These are phyloP conservation scores for Ceratocystis cubensis DNA, from an alignment of 2,329 filamentous ascomycete species.

Conservation along the genomic window DNA sequence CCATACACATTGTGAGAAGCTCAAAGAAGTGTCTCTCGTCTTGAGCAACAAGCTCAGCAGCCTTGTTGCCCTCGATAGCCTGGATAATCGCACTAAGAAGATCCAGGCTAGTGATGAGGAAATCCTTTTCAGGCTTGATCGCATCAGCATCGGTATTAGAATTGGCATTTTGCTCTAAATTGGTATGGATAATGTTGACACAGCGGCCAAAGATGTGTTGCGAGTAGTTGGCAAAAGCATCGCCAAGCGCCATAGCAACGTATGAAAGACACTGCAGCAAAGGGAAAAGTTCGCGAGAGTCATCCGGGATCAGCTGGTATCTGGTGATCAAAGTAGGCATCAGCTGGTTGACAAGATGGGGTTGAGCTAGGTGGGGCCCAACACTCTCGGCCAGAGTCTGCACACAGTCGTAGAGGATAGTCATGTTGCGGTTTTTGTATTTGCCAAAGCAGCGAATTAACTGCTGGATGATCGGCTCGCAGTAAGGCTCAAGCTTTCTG, in stretches of 20 bases:
- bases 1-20: slow-evolving; percentile 80
- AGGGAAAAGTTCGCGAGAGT: slow-evolving; percentile 87
- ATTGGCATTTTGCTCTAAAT: slow-evolving; percentile 67
- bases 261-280: slow-evolving; percentile 94
- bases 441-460: slow-evolving; percentile 84
- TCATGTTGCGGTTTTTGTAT: slow-evolving; percentile 99
- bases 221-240: slow-evolving; percentile 73
- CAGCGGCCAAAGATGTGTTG: slow-evolving; percentile 77
- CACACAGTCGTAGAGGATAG: slow-evolving; percentile 95
- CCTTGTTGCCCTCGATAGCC: slow-evolving; percentile 62
- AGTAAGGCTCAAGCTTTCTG: slow-evolving; percentile 68
- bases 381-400: slow-evolving; percentile 92
- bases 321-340: slow-evolving; percentile 87
- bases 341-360: slow-evolving; percentile 67
- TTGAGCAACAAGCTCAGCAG: slow-evolving; percentile 59
- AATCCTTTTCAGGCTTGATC: slow-evolving; percentile 88
- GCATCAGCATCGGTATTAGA: slow-evolving; percentile 54
- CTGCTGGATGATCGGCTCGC: slow-evolving; percentile 77
- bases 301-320: slow-evolving; percentile 76
- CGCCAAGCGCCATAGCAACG: slow-evolving; percentile 72
- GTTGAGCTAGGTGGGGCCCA: slow-evolving; percentile 65
- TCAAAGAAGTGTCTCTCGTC: slow-evolving; percentile 82
- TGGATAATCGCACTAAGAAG: slow-evolving; percentile 88
- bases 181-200: slow-evolving; percentile 80
- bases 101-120: slow-evolving; percentile 87